Conservation (phyloP, 805 yeast species). For the Candida oleophila region DNA sequence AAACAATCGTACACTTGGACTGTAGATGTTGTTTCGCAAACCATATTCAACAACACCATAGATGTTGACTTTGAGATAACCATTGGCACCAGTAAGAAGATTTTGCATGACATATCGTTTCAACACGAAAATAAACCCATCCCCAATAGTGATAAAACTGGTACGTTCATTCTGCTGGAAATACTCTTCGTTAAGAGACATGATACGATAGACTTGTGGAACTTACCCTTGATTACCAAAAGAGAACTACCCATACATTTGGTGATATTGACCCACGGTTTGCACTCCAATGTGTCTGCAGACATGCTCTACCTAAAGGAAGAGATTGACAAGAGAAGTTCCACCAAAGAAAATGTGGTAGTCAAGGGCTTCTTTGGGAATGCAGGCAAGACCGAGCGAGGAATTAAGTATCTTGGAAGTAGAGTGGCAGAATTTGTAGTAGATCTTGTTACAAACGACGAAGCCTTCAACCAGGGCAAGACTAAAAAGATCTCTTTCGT, state of each 20-base stretch:
- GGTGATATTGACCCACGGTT: conserved; percentile 86
- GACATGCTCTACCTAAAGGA: conserved; percentile 90
- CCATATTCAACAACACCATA: conserved; percentile 68
- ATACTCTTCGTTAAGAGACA: conserved; percentile 49
- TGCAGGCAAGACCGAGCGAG: conserved; percentile 85
- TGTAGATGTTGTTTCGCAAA: conserved; percentile 78
- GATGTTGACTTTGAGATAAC: conserved; percentile 65
- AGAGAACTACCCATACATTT: conserved; percentile 67
- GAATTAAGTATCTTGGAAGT: conserved; percentile 79
- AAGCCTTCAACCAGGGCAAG: conserved; percentile 29
- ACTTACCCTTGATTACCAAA: conserved; percentile 48
- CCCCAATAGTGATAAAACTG: conserved; percentile 27
- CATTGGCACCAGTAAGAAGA: conserved; percentile 47
- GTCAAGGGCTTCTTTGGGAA: conserved; percentile 84
- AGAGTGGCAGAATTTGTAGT: conserved; percentile 75
- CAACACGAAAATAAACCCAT: conserved; percentile 16
- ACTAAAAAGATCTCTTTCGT: conserved; percentile 76
- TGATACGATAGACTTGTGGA: conserved; percentile 76
- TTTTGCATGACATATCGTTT: conserved; percentile 28
- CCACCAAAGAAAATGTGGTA: conserved; percentile 54
- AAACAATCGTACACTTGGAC: conserved; percentile 67
- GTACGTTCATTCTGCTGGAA: conserved; percentile 18
- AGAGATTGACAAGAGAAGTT: conserved; percentile 53
- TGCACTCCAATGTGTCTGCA: conserved; percentile 85
- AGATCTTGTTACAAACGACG: conserved; percentile 48